These are phyloP conservation scores for Pseudogymnoascus destructans DNA, from an alignment of 2,329 filamentous ascomycete genomes.

Conservation along the genomic window DNA sequence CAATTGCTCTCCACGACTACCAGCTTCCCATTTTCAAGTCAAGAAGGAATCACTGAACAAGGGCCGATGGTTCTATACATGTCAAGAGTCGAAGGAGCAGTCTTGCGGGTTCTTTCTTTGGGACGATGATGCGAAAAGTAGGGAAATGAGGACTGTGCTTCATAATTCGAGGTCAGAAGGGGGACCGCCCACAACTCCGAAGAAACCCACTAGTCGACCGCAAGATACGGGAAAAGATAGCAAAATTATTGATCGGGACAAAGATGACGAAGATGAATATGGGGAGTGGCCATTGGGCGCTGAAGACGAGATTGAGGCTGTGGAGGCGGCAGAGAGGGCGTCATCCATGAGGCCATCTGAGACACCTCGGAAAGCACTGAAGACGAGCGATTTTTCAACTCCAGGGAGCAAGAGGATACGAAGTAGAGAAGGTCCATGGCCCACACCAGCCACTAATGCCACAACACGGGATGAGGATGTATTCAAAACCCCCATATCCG, in stretches of 20 bases:
- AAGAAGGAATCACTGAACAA: conserved; percentile 38
- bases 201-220: conserved; percentile 11
- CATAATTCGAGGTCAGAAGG: conserved; percentile 34
- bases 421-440: conserved; percentile 16
- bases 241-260: conserved; percentile 9
- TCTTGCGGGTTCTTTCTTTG: conserved; percentile 46
- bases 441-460: conserved; percentile 19
- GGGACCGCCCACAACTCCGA: not conserved
- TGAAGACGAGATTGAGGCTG: conserved; percentile 18
- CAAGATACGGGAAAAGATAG: not conserved
- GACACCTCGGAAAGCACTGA: conserved; percentile 20
- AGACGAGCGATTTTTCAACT: conserved; percentile 16
- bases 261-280: conserved; percentile 21
- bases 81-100: conserved; percentile 32
- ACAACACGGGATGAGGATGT: conserved; percentile 16
- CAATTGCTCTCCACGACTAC: conserved; percentile 38
- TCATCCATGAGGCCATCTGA: conserved; percentile 13
- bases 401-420: conserved; percentile 23
- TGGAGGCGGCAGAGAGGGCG: conserved; percentile 12
- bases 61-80: conserved; percentile 41
- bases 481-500: conserved; percentile 15
- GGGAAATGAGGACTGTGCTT: conserved; percentile 34
- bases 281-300: conserved; percentile 18
- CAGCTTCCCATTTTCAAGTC: conserved; percentile 36
- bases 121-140: conserved; percentile 37